phyloP scores from a whole-genome alignment of 257 asterid genomes.

The Fraxinus quadrangulata region DNA sequence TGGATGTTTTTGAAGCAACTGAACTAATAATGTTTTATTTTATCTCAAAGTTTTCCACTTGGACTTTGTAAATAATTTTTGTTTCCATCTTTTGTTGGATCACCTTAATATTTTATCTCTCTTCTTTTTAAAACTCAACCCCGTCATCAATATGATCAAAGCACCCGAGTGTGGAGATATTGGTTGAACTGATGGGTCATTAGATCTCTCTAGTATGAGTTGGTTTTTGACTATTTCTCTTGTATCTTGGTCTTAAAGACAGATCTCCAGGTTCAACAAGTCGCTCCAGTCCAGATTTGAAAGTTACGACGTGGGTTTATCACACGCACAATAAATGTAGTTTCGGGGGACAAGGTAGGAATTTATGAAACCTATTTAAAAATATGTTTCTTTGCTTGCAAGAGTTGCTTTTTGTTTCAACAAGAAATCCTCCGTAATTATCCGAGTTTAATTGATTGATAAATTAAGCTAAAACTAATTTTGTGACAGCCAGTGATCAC shows the following conservation, averaged over 20 bases:
- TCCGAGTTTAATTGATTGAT: too few species aligned
- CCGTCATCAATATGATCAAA: too few species aligned
- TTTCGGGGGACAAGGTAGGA: background rate
- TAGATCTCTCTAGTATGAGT: too few species aligned
- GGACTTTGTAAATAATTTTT: slow-evolving; percentile 16
- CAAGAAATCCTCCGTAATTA: background rate
- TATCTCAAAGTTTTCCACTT: background rate
- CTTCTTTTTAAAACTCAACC: background rate
- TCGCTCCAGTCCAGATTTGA: too few species aligned
- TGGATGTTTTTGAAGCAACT: slow-evolving; percentile 31
- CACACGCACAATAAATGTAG: background rate
- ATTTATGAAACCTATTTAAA: too few species aligned
- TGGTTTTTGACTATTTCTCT: too few species aligned
- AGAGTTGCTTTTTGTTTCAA: background rate
- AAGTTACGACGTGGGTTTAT: background rate
- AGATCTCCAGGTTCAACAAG: too few species aligned
- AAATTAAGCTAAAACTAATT: too few species aligned
- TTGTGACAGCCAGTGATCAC: too few species aligned
- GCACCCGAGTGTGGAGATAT: background rate
- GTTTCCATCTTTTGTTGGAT: background rate
- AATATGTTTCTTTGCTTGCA: slow-evolving; percentile 24
- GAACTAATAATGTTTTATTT: background rate
- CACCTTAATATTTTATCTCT: too few species aligned
- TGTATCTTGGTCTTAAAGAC: too few species aligned
- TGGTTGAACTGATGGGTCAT: background rate